These are phyloP conservation scores for Crepidotus variabilis DNA, from an alignment of 768 basidiomycete genomes.

Conservation along the genomic window DNA sequence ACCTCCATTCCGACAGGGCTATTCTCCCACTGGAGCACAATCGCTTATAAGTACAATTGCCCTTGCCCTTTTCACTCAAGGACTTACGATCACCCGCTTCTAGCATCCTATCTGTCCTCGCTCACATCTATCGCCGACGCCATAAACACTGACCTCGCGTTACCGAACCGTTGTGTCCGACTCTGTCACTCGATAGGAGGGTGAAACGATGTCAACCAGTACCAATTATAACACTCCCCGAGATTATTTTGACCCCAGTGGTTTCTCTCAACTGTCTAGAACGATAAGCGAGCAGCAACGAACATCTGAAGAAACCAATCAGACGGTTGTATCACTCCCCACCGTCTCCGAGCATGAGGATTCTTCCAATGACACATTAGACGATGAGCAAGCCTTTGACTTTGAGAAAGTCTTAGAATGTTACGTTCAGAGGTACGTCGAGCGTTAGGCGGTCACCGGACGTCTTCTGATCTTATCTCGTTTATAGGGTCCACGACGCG, in stretches of 20 bases:
- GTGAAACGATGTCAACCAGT: not conserved
- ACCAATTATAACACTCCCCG: conserved; percentile 32
- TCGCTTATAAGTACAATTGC: no score
- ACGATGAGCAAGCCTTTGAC: conserved; percentile 25
- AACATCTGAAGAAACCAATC: conserved; percentile 1
- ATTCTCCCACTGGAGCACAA: no score
- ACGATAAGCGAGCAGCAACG: conserved; percentile 24
- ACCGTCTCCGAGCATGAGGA: conserved; percentile 11
- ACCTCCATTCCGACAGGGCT: no score
- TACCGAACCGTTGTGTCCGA: not conserved
- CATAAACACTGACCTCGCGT: no score
- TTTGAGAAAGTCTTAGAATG: conserved; percentile 30
- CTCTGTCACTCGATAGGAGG: not conserved
- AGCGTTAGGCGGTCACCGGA: not conserved
- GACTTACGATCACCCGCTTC: no score
- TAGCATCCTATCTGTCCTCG: no score
- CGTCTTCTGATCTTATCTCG: conserved; percentile 9
- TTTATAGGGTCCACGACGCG: conserved; percentile 42
- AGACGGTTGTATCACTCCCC: conserved; percentile 12
- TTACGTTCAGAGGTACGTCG: conserved; percentile 30
- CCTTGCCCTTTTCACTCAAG: no score
- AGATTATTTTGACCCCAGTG: conserved; percentile 52
- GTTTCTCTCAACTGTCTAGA: conserved; percentile 36
- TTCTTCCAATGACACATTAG: conserved; percentile 23
- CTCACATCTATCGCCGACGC: no score